Percentiles rank a stretch among this genome's conserved stretches.
phyloP scores from a whole-genome alignment of 164 flowering plant species.

The Tinospora cordifolia region DNA sequence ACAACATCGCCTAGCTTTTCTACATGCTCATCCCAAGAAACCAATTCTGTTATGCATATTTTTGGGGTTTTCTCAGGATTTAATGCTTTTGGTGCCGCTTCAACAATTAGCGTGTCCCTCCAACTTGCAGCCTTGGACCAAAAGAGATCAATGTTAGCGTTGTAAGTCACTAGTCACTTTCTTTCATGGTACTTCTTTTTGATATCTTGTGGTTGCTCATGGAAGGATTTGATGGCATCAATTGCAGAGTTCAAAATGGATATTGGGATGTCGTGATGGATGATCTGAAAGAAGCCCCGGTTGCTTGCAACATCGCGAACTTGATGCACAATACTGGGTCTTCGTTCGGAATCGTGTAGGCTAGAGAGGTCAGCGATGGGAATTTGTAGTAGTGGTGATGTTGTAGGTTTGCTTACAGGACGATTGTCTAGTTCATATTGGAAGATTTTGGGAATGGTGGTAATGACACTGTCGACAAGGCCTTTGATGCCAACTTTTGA shows the following conservation, averaged over 20 bases:
- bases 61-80: conserved; percentile 12
- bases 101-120: conserved; percentile 22
- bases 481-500: too few relatives aligned
- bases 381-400: background rate
- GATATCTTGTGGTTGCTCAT: too few relatives aligned
- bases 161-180: background rate
- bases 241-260: background rate
- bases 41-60: conserved; percentile 12
- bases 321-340: conserved; percentile 15
- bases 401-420: conserved; percentile 6
- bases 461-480: too few relatives aligned
- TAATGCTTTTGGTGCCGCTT: conserved; percentile 11
- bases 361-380: conserved; percentile 21
- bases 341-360: conserved; percentile 7
- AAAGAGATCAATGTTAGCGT: conserved; percentile 20
- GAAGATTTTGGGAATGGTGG: conserved; percentile 33
- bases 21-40: conserved; percentile 6
- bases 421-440: too few relatives aligned
- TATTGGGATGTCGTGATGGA: conserved; percentile 1
- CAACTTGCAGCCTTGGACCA: conserved; percentile 25
- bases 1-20: conserved; percentile 3
- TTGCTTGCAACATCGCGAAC: conserved; percentile 16
- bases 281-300: conserved; percentile 30
- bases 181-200: conserved; percentile 12
- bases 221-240: conserved; percentile 3